Evolutionary conservation across 306 rosid species (phyloP).

Genomic region (Lathyrus aphaca): DNA sequence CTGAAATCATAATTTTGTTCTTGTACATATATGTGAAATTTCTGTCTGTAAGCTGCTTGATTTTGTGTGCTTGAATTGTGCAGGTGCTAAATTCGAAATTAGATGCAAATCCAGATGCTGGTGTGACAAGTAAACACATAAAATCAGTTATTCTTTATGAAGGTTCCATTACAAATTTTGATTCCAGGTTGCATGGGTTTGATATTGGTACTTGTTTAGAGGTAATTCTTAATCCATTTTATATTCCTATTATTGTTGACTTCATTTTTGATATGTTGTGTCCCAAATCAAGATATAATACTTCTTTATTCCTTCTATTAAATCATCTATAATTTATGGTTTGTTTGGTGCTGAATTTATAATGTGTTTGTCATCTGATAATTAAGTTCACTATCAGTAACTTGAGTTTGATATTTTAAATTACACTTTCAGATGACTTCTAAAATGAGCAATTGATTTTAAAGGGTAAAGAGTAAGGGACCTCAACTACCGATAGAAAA

Average conservation of each 20-base stretch:
- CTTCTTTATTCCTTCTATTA: conserved; percentile 11
- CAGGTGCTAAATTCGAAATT: conserved; percentile 84
- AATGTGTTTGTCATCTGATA: conserved; percentile 8
- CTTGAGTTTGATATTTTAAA: conserved; percentile 16
- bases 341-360: conserved; percentile 5
- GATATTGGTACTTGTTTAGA: conserved; percentile 97
- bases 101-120: conserved; percentile 48
- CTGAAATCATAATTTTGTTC: conserved; percentile 10
- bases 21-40: conserved; percentile 3
- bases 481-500: no score
- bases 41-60: conserved; percentile 37
- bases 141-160: conserved; percentile 77
- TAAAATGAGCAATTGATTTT: no score
- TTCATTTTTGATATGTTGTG: conserved; percentile 6
- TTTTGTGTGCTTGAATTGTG: conserved; percentile 42
- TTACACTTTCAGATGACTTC: conserved; percentile 1
- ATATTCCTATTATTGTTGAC: conserved; percentile 17
- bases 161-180: conserved; percentile 80
- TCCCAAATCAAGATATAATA: conserved; percentile 14
- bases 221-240: conserved; percentile 53
- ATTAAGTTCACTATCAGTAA: conserved; percentile 24
- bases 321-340: conserved; percentile 18
- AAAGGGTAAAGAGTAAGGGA: no score
- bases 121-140: conserved; percentile 37
- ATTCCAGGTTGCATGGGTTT: conserved; percentile 72